Evolutionary conservation across 495 filamentous ascomycete genomes (phyloP), one percentile per base, ranked within the genome.

Genomic region (Penicillium odoratum): DNA sequence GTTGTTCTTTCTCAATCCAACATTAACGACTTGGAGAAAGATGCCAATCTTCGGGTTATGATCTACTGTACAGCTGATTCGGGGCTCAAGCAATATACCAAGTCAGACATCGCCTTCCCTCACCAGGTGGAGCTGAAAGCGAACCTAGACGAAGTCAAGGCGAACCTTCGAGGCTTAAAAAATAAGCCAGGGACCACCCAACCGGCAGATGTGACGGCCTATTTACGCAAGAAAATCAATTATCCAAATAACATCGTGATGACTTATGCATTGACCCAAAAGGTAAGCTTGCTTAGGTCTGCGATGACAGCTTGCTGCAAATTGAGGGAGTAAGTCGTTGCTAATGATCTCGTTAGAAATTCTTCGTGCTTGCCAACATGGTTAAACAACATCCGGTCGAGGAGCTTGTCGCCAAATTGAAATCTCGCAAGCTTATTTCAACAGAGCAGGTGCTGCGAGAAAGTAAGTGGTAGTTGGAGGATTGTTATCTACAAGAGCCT

Each of bases 111-210:
- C 36, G 77, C 89, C 1, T 98, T 98, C 62, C 94, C 94, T 1
- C 84, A 92, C 58, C 91, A 97, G 73, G 85, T 93, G 25, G 94
- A 97, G 70, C 77, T 98, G 46, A 93, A 92, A 67, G 86, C 95
- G 38, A 98, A 98, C 64, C 81, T 86, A 26, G 89, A 88, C 33
- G 90, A 95, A 48, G 80, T 96, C 57, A 95, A 94, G 65, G 85
- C 87, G 11, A 98, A 97, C 65, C 80, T 94, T 48, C 88, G 93
- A 56, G 94, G 94, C 3, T 74, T 98, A 51, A 98, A 98, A 70
- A 96, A 96, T 69, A 93, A 92, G 66, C 89, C 94, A 8, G 94
- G 94, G 26, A 93, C 94, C 30, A 97, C 94, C 31, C 83, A 89
- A 52, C 94, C 94, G 7, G 92, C 89, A 16, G 94, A 98, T 72